Percentiles rank a stretch among this genome's conserved stretches.
These are phyloP conservation scores for Acanthamoeba culbertsoni DNA, from an alignment of 208 protist genomes.

Conservation along the genomic window DNA sequence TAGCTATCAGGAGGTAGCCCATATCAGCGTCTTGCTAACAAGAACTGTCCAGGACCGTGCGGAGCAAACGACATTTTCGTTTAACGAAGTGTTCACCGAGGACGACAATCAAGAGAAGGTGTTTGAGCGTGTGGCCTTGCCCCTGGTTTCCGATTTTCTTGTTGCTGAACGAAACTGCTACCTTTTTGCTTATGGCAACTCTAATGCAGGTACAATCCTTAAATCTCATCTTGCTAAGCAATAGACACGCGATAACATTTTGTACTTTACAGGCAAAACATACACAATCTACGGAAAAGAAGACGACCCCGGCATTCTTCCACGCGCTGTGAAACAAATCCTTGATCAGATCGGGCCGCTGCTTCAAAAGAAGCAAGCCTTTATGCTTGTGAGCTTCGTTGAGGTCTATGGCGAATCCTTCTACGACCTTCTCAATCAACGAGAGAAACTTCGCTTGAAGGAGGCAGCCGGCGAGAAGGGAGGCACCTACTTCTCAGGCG, in stretches of 20 bases:
- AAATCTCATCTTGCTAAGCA: no score
- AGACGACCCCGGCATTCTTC: conserved; percentile 82
- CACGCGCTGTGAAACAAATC: neutral
- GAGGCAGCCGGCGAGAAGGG: neutral
- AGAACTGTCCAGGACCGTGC: neutral
- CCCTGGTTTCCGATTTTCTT: neutral
- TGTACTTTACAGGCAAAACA: conserved; percentile 88
- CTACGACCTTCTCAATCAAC: conserved; percentile 55
- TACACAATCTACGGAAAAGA: conserved; percentile 90
- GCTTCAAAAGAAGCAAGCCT: neutral
- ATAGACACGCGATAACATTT: no score
- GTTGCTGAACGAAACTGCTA: neutral
- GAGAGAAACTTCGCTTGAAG: neutral
- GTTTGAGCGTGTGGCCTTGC: neutral
- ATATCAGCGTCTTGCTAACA: no score
- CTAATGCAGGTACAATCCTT: neutral
- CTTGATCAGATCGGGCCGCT: neutral
- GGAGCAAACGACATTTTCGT: neutral
- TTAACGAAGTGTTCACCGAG: neutral
- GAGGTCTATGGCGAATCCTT: conserved; percentile 57
- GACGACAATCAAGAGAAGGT: neutral
- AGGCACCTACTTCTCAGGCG: neutral
- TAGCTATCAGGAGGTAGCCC: neutral
- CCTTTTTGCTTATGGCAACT: neutral
- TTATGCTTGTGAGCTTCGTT: neutral